Evolutionary conservation across 2,329 filamentous ascomycete species (phyloP).

Genomic region (Talaromyces sp.): DNA sequence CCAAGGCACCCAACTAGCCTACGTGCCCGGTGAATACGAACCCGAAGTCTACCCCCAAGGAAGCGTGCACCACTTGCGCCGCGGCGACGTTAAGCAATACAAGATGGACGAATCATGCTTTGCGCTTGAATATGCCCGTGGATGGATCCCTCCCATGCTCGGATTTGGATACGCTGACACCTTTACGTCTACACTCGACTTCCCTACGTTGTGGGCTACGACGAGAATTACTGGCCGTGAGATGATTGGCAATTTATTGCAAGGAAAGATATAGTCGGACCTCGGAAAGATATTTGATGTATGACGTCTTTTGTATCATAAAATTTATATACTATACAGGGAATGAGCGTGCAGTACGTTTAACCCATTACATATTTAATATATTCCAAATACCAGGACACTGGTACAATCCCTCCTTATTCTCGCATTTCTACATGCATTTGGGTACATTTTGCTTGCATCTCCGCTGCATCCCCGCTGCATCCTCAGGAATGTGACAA

Average conservation of each 20-base stretch:
- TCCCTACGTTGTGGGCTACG: constrained; percentile 82
- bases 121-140: constrained; percentile 46
- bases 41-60: constrained; percentile 39
- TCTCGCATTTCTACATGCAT: neutral
- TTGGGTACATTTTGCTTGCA: neutral
- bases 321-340: neutral
- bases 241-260: constrained; percentile 70
- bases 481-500: constrained; percentile 18
- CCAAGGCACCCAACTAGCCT: constrained; percentile 38
- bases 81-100: constrained; percentile 73
- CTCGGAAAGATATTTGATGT: neutral
- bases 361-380: neutral
- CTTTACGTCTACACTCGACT: constrained; percentile 75
- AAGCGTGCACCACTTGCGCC: constrained; percentile 39
- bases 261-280: constrained; percentile 62
- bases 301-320: neutral
- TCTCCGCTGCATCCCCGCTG: neutral
- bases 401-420: neutral
- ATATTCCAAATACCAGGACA: neutral
- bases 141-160: constrained; percentile 91
- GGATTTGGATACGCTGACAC: constrained; percentile 84
- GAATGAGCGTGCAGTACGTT: neutral
- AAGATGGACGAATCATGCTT: constrained; percentile 44
- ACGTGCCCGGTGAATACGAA: constrained; percentile 37
- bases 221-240: constrained; percentile 67